These are phyloP conservation scores for Rhododendron henanense DNA, from an alignment of 148 eudicot species.

Conservation along the genomic window DNA sequence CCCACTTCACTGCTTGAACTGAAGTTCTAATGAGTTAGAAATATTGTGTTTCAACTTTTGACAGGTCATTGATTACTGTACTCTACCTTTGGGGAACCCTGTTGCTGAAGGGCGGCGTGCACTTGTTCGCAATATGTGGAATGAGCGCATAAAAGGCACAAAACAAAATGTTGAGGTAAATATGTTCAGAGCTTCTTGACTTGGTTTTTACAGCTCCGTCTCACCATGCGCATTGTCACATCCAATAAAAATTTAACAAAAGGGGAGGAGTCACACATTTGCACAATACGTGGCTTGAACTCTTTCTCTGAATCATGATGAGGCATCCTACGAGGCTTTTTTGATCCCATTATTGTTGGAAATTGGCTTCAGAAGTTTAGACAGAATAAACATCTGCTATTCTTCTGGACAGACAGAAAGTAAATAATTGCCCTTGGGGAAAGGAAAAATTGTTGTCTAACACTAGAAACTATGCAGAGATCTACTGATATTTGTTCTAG, in stretches of 20 bases:
- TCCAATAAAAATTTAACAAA: not conserved
- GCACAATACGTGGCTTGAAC: not conserved
- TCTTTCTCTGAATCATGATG: not conserved
- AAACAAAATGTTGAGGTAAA: constrained; percentile 91
- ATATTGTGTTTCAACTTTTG: constrained; percentile 10
- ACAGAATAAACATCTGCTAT: not conserved
- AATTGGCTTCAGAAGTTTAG: not conserved
- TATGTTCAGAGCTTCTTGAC: not conserved
- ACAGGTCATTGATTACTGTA: constrained; percentile 94
- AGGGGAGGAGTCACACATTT: not conserved
- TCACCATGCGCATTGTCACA: not conserved
- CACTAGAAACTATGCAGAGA: not conserved
- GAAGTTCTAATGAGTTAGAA: not conserved
- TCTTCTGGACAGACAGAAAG: not conserved
- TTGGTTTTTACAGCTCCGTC: not conserved
- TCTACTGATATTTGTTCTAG: not conserved
- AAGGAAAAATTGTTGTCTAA: not conserved
- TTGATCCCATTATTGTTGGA: not conserved
- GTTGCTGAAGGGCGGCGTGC: constrained; percentile 88
- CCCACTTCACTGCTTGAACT: constrained; percentile 1
- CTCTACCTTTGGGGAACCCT: constrained; percentile 68
- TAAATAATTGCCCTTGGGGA: not conserved
- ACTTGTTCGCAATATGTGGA: constrained; percentile 97
- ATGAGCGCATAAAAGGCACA: constrained; percentile 86
- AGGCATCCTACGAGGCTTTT: not conserved